Evolutionary conservation across 495 filamentous ascomycete genomes (phyloP), one percentile per base, ranked within the genome.

Genomic region (Hypoxylon subgilvum): DNA sequence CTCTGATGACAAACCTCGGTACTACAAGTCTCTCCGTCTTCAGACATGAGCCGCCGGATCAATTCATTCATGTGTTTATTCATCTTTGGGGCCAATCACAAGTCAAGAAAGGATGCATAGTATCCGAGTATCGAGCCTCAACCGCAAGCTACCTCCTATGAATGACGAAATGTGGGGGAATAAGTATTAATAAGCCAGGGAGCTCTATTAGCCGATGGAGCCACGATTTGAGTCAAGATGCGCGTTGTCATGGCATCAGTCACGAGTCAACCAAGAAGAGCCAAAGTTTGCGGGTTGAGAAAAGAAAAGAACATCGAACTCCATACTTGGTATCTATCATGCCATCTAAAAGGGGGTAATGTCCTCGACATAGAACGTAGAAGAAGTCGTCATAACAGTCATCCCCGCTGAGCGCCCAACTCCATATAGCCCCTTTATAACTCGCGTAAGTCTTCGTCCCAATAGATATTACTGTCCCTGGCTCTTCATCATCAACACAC

Each of bases 321-420:
- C 64, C 55, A 25, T 42, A 60, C n/a, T 65, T 69, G 67, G 67
- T 69, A 69, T 69, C 67, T 67, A 68, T 52, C 51, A 48, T 63
- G 64, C 67, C 61, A 30, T 69, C 64, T 69, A 69, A 55, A 21
- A 58, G 48, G 52, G 54, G 36, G 40, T 48, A 42, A 32, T 31
- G 21, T 21, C 55, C 42, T 57, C 31, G 8, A 51, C 23, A 36
- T 48, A 49, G 9, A 57, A 65, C 34, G 19, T 51, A 30, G 52
- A 43, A 43, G 2, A 43, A 43, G 2, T 45, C 46, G 12, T 67
- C 47, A 53, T 67, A 45, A 10, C 41, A 45, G 55, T 21, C 19
- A 51, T 44, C 55, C 22, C 57, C 50, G 54, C 61, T 60, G 22
- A 27, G 45, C 42, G 31, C 55, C 34, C 27, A 7, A 27, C 17